Conservation (phyloP, 2,329 filamentous ascomycete species). For the Berkeleyomyces rouxiae region DNA sequence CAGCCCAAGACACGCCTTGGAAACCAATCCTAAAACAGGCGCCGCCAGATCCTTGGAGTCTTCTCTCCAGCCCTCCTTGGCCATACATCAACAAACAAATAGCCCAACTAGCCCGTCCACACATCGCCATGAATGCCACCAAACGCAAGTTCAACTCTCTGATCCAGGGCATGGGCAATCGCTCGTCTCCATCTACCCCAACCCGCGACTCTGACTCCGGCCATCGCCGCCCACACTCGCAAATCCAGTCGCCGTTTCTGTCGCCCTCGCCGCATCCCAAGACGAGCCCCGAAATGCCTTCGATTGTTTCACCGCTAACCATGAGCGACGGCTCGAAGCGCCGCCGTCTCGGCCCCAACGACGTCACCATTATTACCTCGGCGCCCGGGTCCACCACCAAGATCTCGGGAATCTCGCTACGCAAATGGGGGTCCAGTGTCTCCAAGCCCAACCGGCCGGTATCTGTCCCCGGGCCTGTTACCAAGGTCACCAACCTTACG, state of each 20-base stretch:
- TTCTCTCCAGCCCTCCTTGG: not conserved
- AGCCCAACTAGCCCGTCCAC: not conserved
- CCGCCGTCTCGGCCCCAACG: slow-evolving; percentile 31
- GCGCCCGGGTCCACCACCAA: slow-evolving; percentile 14
- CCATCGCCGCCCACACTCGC: slow-evolving; percentile 7
- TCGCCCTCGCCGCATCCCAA: not conserved
- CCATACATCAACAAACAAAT: not conserved
- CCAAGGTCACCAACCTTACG: slow-evolving; percentile 16
- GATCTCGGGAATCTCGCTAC: slow-evolving; percentile 27
- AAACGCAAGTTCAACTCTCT: slow-evolving; percentile 71
- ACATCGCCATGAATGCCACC: slow-evolving; percentile 48
- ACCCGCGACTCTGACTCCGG: slow-evolving; percentile 18
- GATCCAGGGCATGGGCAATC: slow-evolving; percentile 45
- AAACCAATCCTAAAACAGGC: slow-evolving; percentile 11
- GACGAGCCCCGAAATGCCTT: not conserved
- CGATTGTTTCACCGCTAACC: slow-evolving; percentile 13
- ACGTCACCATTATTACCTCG: slow-evolving; percentile 21
- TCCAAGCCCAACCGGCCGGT: not conserved
- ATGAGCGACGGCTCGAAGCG: slow-evolving; percentile 26
- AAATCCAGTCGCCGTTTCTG: slow-evolving; percentile 9
- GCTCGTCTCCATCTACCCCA: slow-evolving; percentile 11
- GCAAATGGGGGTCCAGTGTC: slow-evolving; percentile 24
- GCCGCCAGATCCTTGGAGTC: slow-evolving; percentile 8
- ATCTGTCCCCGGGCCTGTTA: not conserved
- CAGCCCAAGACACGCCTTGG: not conserved